phyloP scores from a whole-genome alignment of 306 rosid species.

The Vachellia collinsii region DNA sequence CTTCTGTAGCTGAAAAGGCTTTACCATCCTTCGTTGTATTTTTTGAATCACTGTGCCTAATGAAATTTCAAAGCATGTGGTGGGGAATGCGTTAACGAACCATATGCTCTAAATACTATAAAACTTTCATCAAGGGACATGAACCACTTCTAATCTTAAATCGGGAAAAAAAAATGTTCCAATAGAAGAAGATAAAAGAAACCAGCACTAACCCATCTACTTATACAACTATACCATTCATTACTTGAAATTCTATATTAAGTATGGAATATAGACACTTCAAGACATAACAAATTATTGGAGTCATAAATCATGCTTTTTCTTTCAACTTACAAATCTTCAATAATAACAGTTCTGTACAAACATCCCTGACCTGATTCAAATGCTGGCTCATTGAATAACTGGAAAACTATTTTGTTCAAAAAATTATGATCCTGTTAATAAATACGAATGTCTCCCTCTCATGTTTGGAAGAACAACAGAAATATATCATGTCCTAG shows the following conservation, averaged over 20 bases:
- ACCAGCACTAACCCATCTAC: conserved; percentile 20
- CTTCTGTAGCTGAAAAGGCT: conserved; percentile 74
- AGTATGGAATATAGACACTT: conserved; percentile 17
- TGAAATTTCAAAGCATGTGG: conserved; percentile 35
- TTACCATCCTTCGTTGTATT: conserved; percentile 60
- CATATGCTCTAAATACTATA: not conserved
- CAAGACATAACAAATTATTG: conserved; percentile 16
- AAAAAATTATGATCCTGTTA: not conserved
- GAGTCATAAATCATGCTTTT: conserved; percentile 22
- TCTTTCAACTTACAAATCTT: conserved; percentile 17
- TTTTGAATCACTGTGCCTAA: conserved; percentile 89
- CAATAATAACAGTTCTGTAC: not conserved
- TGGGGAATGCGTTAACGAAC: conserved; percentile 37
- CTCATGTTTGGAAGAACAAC: not conserved
- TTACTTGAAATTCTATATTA: conserved; percentile 20
- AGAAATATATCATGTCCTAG: not conserved
- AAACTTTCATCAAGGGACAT: conserved; percentile 13
- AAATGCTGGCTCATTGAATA: not conserved
- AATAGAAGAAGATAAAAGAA: conserved; percentile 2
- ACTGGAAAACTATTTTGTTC: not conserved
- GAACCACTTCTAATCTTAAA: conserved; percentile 23
- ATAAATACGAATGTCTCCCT: not conserved
- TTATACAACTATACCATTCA: conserved; percentile 17
- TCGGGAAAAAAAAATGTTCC: conserved; percentile 16
- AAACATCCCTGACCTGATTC: not conserved